Percentiles rank a stretch among this genome's conserved stretches.
phyloP scores from a whole-genome alignment of 169 alveolate species.

The Neospora caninum region DNA sequence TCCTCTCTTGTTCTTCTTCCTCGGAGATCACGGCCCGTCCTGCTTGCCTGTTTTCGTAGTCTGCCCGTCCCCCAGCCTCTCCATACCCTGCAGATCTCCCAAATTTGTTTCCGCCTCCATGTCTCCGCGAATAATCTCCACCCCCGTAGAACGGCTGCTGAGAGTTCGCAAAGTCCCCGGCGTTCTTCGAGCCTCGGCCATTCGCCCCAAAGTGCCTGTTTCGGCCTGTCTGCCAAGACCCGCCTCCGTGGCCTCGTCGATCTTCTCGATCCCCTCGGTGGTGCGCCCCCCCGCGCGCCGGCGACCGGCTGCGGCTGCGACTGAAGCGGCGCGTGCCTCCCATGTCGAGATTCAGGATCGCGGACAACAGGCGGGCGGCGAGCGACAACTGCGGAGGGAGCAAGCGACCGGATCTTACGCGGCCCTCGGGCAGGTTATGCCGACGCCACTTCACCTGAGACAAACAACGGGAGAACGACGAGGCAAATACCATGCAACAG shows the following conservation, averaged over 20 bases:
- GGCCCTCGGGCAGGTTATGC: no score
- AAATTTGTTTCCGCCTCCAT: background rate
- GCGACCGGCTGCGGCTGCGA: conserved; percentile 45
- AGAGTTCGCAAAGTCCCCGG: background rate
- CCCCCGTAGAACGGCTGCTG: background rate
- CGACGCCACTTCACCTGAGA: no score
- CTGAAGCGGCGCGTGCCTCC: background rate
- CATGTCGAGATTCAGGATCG: background rate
- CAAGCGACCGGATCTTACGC: no score
- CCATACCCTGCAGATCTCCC: background rate
- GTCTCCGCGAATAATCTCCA: background rate
- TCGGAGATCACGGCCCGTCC: background rate
- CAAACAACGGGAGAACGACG: no score
- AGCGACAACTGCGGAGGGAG: no score
- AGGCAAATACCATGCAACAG: no score
- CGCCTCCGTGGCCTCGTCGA: background rate
- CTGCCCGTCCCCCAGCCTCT: background rate
- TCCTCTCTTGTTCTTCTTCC: conserved; percentile 15
- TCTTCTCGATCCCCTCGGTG: background rate
- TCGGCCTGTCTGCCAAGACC: background rate
- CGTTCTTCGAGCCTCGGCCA: background rate
- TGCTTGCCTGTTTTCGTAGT: background rate
- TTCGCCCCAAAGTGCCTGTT: background rate
- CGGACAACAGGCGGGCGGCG: no score
- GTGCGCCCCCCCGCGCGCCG: background rate